A percentile compares a stretch with the other conserved stretches of the same genome.
Conservation (phyloP, 148 eudicot genomes). For the Persicaria maculosa region DNA sequence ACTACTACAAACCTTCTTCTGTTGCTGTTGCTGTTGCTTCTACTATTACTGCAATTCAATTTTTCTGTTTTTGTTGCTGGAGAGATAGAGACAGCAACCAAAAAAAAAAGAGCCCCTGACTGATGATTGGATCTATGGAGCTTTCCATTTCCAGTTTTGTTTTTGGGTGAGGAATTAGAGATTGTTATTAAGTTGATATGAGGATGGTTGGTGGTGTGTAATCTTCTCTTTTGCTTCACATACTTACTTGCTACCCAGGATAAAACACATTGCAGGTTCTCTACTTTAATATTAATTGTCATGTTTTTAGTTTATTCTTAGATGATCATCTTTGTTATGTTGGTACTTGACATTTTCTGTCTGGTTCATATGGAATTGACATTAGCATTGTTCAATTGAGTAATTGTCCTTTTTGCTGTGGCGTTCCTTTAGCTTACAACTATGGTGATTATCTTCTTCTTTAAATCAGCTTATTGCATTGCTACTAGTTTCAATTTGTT, state of each 20-base stretch:
- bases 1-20: neutral
- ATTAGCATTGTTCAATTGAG: neutral
- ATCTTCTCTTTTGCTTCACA: neutral
- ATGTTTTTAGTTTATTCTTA: neutral
- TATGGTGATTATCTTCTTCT: neutral
- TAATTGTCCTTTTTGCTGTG: neutral
- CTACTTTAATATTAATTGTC: neutral
- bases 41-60: conserved; percentile 9
- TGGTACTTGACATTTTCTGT: neutral
- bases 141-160: neutral
- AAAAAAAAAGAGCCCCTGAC: neutral
- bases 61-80: neutral
- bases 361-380: neutral
- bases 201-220: neutral
- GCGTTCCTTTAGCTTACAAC: neutral
- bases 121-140: conserved; percentile 1
- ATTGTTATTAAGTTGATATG: neutral
- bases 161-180: conserved; percentile 8
- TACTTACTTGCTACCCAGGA: neutral
- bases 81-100: neutral
- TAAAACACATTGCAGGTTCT: neutral
- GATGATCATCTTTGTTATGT: neutral
- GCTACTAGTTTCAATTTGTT: neutral
- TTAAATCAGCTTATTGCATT: neutral
- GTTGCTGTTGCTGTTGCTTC: neutral